Evolutionary conservation across 2,329 filamentous ascomycete species (phyloP), one percentile per base, ranked within the genome.

Genomic region (Chrysoporthe puriensis): DNA sequence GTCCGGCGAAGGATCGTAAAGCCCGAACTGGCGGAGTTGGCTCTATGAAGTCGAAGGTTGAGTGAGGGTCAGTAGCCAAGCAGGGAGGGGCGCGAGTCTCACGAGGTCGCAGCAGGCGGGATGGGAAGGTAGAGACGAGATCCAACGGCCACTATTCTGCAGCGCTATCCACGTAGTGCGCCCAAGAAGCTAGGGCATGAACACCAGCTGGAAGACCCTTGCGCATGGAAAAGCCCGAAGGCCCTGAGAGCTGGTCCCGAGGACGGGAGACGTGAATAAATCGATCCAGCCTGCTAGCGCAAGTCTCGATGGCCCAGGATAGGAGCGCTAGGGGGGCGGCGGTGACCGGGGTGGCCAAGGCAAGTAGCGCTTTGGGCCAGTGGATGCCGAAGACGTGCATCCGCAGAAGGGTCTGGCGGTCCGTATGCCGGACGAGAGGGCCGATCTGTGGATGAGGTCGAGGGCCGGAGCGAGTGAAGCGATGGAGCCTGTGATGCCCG

Each of bases 211-310:
- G 54, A 40, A 57, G 14, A 34, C 14, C 32, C 32, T 40, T 40
- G 54, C 54, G 54, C 54, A 40, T 57, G 54, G 54, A 57, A 34
- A 57, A 32, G 40, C 4, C 54, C 54, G 54, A 18, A 40, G 34
- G 36, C 36, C 36, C 54, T 40, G 40, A 18, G 3, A 57, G 16
- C 54, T 21, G 54, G 14, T 40, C 54, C 54, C 54, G 34, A 2
- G 32, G 44, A 13, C 44, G 11, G 16, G 32, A 40, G 34, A 57
- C 32, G 54, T 57, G 54, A 40, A 21, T 18, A 57, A 40, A 21
- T 57, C 54, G 54, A n/a, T 40, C 34, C 58, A 46, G n/a, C 34
- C 36, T 62, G 34, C 13, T 52, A 50, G 61, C 54, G 61, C 46
- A 50, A 52, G 46, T 54, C 34, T 32, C 32, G 34, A 63, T 43